phyloP scores from a whole-genome alignment of 1,284 basidiomycete genomes.

The Ganoderma boninense region DNA sequence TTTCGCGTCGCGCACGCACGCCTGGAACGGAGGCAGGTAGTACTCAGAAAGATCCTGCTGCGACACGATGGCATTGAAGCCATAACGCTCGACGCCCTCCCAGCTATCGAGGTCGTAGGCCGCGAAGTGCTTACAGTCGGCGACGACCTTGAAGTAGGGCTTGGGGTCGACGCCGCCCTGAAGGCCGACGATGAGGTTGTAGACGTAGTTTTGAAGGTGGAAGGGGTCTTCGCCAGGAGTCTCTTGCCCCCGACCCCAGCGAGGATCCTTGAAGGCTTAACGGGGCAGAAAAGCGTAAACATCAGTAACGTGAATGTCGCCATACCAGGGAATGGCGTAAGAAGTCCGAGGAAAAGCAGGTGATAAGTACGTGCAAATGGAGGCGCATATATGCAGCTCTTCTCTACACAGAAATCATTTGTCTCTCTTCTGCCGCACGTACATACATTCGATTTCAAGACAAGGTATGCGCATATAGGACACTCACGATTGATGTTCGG shows the following conservation, averaged over 20 bases:
- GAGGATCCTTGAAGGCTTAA: conserved; percentile 61
- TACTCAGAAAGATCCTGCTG: conserved; percentile 64
- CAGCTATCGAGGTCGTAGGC: conserved; percentile 66
- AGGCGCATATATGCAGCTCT: too few relatives aligned
- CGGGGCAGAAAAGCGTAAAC: too few relatives aligned
- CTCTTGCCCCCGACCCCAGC: conserved; percentile 64
- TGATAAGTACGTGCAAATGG: too few relatives aligned
- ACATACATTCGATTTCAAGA: too few relatives aligned
- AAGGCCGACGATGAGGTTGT: conserved; percentile 59
- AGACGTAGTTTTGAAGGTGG: conserved; percentile 60
- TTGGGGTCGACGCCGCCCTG: conserved; percentile 63
- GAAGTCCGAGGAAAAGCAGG: too few relatives aligned
- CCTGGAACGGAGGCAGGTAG: conserved; percentile 62
- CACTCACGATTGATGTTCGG: conserved; percentile 62
- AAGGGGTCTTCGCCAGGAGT: conserved; percentile 60
- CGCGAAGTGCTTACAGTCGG: conserved; percentile 67
- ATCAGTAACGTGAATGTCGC: not conserved
- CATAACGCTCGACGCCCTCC: conserved; percentile 55
- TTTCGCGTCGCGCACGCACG: conserved; percentile 65
- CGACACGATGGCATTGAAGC: conserved; percentile 61
- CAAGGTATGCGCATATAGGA: too few relatives aligned
- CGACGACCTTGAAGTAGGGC: conserved; percentile 57
- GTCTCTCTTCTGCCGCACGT: too few relatives aligned
- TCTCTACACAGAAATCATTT: too few relatives aligned
- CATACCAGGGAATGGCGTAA: not conserved